These are phyloP conservation scores for Pseudogymnoascus sp. DNA, from an alignment of 2,329 filamentous ascomycete genomes.

Conservation along the genomic window DNA sequence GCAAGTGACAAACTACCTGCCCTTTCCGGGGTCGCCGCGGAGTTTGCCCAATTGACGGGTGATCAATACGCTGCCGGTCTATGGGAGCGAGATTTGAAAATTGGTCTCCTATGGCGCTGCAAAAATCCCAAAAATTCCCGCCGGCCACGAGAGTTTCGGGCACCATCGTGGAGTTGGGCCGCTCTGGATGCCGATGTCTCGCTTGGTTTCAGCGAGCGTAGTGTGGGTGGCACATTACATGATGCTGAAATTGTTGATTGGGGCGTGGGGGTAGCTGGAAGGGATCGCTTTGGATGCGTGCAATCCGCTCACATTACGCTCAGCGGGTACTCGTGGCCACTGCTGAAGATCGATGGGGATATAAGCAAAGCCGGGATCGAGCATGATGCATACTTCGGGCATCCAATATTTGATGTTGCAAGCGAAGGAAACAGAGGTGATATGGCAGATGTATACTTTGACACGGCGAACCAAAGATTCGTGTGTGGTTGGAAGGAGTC, in stretches of 20 bases:
- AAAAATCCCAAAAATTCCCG: neutral
- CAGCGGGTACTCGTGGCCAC: neutral
- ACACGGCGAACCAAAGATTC: neutral
- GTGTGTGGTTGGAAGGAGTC: neutral
- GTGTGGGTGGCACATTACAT: neutral
- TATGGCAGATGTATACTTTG: neutral
- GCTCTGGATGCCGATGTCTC: neutral
- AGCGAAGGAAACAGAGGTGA: neutral
- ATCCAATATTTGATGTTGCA: neutral
- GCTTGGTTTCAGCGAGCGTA: neutral
- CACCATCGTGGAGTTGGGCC: neutral
- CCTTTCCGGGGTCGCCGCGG: conserved; percentile 11
- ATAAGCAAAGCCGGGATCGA: neutral
- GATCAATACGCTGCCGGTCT: conserved; percentile 14
- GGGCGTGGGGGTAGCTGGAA: neutral
- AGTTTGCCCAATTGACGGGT: conserved; percentile 5
- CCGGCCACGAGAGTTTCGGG: neutral
- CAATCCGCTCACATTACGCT: neutral
- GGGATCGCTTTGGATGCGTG: neutral
- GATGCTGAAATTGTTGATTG: neutral
- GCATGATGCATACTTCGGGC: neutral
- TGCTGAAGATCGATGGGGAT: neutral
- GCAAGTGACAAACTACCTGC: conserved; percentile 11
- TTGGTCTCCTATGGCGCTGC: neutral
- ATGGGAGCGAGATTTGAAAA: conserved; percentile 11